A percentile compares a stretch with the other conserved stretches of the same genome.
Evolutionary conservation across 2,329 filamentous ascomycete genomes (phyloP).

Genomic region (Scopulariopsis brevicaulis): DNA sequence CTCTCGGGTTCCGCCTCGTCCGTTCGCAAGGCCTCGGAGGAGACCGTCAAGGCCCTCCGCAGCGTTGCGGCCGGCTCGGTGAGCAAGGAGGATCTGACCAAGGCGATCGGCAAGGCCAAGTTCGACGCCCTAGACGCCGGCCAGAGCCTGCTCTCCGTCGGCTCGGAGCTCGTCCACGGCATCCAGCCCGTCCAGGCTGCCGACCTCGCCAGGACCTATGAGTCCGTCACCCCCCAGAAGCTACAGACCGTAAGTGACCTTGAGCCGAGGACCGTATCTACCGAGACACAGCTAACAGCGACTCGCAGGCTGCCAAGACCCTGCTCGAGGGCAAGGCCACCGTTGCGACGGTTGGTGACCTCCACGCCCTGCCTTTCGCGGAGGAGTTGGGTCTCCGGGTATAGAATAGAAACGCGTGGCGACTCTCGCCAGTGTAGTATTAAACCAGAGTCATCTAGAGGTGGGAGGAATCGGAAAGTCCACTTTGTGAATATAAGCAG

Average conservation of each 20-base stretch:
- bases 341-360: constrained; percentile 81
- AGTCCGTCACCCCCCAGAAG: constrained; percentile 71
- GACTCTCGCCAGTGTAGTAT: constrained; percentile 10
- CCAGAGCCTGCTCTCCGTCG: constrained; percentile 70
- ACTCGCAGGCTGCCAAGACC: constrained; percentile 67
- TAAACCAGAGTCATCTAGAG: constrained; percentile 7
- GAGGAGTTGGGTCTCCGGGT: constrained; percentile 90
- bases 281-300: constrained; percentile 14
- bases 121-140: constrained; percentile 78
- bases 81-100: constrained; percentile 75
- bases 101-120: constrained; percentile 87
- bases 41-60: constrained; percentile 73
- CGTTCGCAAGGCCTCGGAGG: constrained; percentile 63
- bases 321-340: constrained; percentile 82
- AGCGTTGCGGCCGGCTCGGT: constrained; percentile 65
- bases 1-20: constrained; percentile 64
- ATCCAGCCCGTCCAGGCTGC: constrained; percentile 77
- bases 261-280: constrained; percentile 1
- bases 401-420: constrained; percentile 40
- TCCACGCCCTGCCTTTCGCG: constrained; percentile 82
- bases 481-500: constrained; percentile 34
- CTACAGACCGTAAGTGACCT: constrained; percentile 64
- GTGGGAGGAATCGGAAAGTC: constrained; percentile 10
- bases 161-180: constrained; percentile 70
- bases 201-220: constrained; percentile 66